These are phyloP conservation scores for Axilococcus clingmanii DNA, from an alignment of 139 green algal genomes.

Conservation along the genomic window DNA sequence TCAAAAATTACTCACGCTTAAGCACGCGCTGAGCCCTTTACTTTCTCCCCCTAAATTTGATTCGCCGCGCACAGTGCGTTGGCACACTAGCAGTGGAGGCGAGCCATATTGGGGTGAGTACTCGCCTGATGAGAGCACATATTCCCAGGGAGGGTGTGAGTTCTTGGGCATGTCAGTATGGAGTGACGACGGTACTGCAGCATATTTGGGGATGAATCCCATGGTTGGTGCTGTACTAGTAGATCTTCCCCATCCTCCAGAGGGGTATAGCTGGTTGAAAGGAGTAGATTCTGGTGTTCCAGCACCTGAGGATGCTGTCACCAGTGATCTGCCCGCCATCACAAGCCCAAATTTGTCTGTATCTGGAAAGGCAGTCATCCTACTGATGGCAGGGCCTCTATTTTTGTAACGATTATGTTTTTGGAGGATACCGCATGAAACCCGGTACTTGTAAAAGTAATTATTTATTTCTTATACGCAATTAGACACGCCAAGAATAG, in stretches of 20 bases:
- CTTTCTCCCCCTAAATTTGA: constrained; percentile 40
- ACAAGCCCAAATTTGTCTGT: constrained; percentile 4
- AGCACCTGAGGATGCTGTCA: constrained; percentile 18
- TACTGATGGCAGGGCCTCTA: constrained; percentile 10
- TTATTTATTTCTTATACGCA: no score
- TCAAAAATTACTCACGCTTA: constrained; percentile 13
- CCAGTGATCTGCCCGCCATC: neutral
- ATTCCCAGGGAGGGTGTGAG: neutral
- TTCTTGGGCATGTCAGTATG: constrained; percentile 27
- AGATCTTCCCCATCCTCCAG: constrained; percentile 16
- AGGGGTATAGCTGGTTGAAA: constrained; percentile 14
- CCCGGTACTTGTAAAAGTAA: no score
- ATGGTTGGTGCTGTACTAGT: constrained; percentile 10
- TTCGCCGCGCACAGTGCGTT: constrained; percentile 23
- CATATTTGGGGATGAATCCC: constrained; percentile 43
- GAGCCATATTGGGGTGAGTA: constrained; percentile 31
- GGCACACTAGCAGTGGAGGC: constrained; percentile 18
- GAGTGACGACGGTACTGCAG: constrained; percentile 2
- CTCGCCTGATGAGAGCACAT: constrained; percentile 2
- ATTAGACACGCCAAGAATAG: no score
- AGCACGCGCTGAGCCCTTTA: constrained; percentile 20
- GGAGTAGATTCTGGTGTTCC: constrained; percentile 21
- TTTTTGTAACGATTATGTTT: no score
- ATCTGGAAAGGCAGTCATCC: constrained; percentile 13
- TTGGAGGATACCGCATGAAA: no score